Conservation (phyloP, 2,329 filamentous ascomycete species). For the Neocatenulostroma microsporum region DNA sequence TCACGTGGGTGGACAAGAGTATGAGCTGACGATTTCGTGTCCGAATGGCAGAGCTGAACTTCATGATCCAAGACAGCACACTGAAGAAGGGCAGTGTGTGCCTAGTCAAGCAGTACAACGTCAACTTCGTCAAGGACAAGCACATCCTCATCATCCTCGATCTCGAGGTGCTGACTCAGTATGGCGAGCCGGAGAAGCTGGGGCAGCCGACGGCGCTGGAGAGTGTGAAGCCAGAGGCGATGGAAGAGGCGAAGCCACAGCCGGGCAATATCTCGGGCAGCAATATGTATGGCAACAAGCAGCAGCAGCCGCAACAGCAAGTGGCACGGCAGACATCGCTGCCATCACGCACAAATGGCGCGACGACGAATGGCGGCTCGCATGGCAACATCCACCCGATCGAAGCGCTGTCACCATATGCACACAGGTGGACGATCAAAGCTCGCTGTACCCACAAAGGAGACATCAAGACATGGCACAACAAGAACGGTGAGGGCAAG, state of each 20-base stretch:
- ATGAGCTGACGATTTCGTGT: background rate
- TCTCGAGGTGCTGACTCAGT: conserved; percentile 72
- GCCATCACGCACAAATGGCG: conserved; percentile 38
- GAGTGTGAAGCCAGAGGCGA: conserved; percentile 32
- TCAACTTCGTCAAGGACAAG: conserved; percentile 86
- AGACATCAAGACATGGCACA: conserved; percentile 92
- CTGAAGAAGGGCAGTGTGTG: conserved; percentile 76
- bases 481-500: conserved; percentile 81
- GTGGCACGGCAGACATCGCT: conserved; percentile 49
- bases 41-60: conserved; percentile 56
- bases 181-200: conserved; percentile 77
- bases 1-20: background rate
- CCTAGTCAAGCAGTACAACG: conserved; percentile 71
- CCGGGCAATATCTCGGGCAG: conserved; percentile 66
- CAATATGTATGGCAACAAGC: conserved; percentile 78
- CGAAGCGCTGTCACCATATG: conserved; percentile 87
- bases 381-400: conserved; percentile 78
- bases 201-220: conserved; percentile 71
- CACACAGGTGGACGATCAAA: conserved; percentile 98
- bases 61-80: conserved; percentile 69
- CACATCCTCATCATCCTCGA: conserved; percentile 87
- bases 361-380: conserved; percentile 34
- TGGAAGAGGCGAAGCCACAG: conserved; percentile 35
- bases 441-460: conserved; percentile 85
- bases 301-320: conserved; percentile 47